Evolutionary conservation across 257 asterid species (phyloP).

Genomic region (Coffea canephora): DNA sequence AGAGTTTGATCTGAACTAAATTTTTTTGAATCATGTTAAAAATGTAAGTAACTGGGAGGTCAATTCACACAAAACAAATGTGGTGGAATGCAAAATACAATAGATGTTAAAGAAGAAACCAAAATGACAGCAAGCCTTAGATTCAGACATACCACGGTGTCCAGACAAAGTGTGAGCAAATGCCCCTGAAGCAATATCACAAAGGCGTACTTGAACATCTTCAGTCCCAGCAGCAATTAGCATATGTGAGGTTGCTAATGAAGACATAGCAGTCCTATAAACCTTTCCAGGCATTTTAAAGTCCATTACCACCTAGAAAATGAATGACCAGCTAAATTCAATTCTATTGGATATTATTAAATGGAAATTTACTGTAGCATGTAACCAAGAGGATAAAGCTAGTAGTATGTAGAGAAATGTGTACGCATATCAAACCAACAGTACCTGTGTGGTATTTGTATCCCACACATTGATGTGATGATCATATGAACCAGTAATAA

Average conservation of each 20-base stretch:
- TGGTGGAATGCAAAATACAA: not conserved
- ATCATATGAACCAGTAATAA: slow-evolving; percentile 92
- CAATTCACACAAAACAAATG: not conserved
- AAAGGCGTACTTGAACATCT: slow-evolving; percentile 97
- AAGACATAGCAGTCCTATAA: slow-evolving; percentile 84
- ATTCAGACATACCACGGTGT: slow-evolving; percentile 76
- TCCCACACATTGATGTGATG: slow-evolving; percentile 96
- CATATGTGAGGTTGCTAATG: slow-evolving; percentile 87
- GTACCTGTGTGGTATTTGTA: slow-evolving; percentile 82
- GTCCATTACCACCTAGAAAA: slow-evolving; percentile 64
- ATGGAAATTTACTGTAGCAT: no score
- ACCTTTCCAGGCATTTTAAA: slow-evolving; percentile 99
- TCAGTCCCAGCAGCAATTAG: slow-evolving; percentile 94
- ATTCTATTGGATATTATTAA: not conserved
- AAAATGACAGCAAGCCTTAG: not conserved
- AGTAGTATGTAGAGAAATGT: not conserved
- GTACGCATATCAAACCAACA: not conserved
- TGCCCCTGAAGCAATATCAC: slow-evolving; percentile 97
- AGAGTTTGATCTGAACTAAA: no score
- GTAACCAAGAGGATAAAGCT: not conserved
- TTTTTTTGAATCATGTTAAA: no score
- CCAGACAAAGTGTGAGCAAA: slow-evolving; percentile 98
- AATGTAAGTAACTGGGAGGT: not conserved
- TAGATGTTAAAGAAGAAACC: not conserved
- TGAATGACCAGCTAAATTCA: slow-evolving; percentile 19